Base-by-base conservation (phyloP, 2,329 filamentous ascomycete genomes). In the Didymella segeticola region DNA sequence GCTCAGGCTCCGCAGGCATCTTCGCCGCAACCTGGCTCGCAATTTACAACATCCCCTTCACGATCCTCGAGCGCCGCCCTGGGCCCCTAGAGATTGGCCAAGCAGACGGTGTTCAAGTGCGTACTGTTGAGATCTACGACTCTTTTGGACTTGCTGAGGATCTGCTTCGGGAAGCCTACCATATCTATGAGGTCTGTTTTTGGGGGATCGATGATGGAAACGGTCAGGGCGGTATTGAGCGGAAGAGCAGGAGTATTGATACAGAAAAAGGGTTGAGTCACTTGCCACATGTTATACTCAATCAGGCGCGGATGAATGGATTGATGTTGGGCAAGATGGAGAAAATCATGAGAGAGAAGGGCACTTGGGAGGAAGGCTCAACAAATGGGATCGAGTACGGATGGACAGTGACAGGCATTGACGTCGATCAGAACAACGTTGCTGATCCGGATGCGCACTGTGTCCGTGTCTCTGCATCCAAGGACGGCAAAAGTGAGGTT, bases 111-210 rank as follows among this genome's bases (percentile, higher is more conserved):
- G 76, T 88, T 2, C 85, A 89, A 72, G 84, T 82, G 58, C 84
- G 87, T 1, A 89, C 86, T 0, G 77, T 90, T 2, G 86, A 91
- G 70, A 89, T 91, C n/a, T 84, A 91, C 49, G 86, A 91, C 61
- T 85, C 83, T 6, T 88, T 91, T 57, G 87, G 84, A 1, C 80
- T 91, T 36, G 84, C 79, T 1, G 83, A 89, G 54, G 78, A 82
- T 8, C 79, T 83, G 3, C 83, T 86, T 77, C 83, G 84, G 19
- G 87, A 90, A 62, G 80, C 83, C 2, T 88, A 88, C 64, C 86
- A 86, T 62, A 83, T 89, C 68, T 77, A 88, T 2, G 88, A 89
- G 73, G 84, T 89, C 15, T 77, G 77, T 8, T 80, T 80, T 57
- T 80, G 79, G 78, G 64, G 58, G 6, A 71, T 51, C 53, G 67